A percentile compares a stretch with the other conserved stretches of the same genome.
These are phyloP conservation scores for Mycena vulgaris DNA, from an alignment of 768 basidiomycete genomes.

Conservation along the genomic window DNA sequence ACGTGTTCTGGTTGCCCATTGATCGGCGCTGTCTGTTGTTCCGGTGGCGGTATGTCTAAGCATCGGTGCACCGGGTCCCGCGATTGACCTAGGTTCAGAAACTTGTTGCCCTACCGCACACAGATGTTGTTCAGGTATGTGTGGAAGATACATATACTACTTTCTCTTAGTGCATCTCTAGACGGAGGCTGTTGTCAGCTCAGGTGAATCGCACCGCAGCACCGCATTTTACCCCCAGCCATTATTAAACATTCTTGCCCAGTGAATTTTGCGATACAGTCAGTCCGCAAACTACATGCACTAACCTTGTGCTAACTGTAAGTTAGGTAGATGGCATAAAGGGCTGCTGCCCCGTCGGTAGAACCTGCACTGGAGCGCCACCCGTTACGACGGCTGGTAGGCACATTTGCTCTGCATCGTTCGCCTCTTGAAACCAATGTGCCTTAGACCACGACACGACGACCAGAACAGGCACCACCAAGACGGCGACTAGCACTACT, in stretches of 20 bases:
- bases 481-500: neutral
- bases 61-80: neutral
- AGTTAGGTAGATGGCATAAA: no score
- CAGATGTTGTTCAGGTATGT: conserved; percentile 23
- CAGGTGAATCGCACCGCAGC: neutral
- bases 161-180: neutral
- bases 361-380: no score
- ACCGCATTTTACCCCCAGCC: no score
- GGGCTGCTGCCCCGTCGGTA: no score
- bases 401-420: no score
- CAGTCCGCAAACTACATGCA: no score
- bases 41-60: conserved; percentile 5
- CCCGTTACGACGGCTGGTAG: no score
- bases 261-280: no score
- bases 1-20: conserved; percentile 12
- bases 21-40: conserved; percentile 26
- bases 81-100: neutral
- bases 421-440: no score
- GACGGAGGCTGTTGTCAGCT: conserved; percentile 24
- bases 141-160: neutral
- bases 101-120: conserved; percentile 9
- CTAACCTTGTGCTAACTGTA: no score
- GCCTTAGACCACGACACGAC: no score
- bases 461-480: neutral
- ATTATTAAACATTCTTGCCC: no score